Base-by-base conservation (phyloP, 768 basidiomycete species). In the Trametes elegans region DNA sequence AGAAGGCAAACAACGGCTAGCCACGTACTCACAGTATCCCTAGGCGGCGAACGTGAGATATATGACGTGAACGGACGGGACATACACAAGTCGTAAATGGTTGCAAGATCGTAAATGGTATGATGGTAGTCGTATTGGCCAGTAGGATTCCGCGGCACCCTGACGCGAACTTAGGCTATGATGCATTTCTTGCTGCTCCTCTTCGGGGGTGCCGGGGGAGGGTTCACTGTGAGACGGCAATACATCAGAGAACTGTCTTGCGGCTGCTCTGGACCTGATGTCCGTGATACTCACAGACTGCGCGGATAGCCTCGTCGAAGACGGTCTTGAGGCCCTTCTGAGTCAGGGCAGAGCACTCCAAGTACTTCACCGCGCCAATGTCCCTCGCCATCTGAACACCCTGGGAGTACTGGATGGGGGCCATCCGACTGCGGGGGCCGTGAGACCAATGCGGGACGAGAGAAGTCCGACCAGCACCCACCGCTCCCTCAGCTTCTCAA, bases 251-350 rank as follows among this genome's bases (percentile, higher is more conserved):
- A n/a, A n/a, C n/a, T n/a, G n/a, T n/a, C n/a, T n/a, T n/a, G n/a
- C n/a, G n/a, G n/a, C 18, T 21, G 7, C 19, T 34, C 9, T n/a
- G 24, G 10, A 34, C 45, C 31, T 23, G 10, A 16, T 9, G 31
- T 19, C 19, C 23, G 31, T 23, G 53, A 16, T 49, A 87, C 91
- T 83, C 71, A 93, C 91, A 76, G 64, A 98, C 96, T 52, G 93
- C 93, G 50, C 97, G 85, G 66, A 99, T 98, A 38, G 97, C 97
- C 73, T 98, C 97, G 71, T 98, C 97, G 69, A 99, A 99, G 39
- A 99, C 97, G 55, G 89, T 95, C 83, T 99, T 99, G 68, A 99
- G 76, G 14, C 96, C 96, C 74, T 98, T 97, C 79, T 98, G 97
- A 42, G 96, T 98, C 66, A 96, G 76, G 29, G 95, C 93, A 26